Conservation (phyloP, 345 rosid genomes). For the Sisymbrium altissimum region DNA sequence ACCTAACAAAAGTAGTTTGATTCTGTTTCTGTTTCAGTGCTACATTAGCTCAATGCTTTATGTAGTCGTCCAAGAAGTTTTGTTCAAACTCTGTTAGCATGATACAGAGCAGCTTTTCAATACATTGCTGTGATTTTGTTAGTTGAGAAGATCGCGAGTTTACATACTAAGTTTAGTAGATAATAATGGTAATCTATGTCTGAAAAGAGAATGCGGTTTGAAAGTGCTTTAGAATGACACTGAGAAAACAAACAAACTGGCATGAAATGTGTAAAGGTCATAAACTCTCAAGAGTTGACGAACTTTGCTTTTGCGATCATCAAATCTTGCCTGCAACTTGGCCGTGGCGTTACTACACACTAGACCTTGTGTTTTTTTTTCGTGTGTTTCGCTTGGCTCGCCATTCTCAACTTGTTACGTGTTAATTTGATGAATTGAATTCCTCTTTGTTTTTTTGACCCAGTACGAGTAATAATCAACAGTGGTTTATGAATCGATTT, state of each 20-base stretch:
- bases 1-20: too few relatives aligned
- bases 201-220: too few relatives aligned
- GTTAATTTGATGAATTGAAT: conserved; percentile 2
- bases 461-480: background rate
- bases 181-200: too few relatives aligned
- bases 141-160: conserved; percentile 10
- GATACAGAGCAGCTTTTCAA: too few relatives aligned
- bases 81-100: too few relatives aligned
- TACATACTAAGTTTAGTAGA: too few relatives aligned
- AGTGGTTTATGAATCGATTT: background rate
- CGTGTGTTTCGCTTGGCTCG: background rate
- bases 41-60: too few relatives aligned
- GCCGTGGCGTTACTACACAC: background rate
- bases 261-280: background rate
- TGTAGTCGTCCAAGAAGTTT: too few relatives aligned
- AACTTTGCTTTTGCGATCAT: background rate
- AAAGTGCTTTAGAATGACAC: background rate
- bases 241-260: background rate
- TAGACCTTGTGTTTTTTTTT: background rate
- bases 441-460: background rate
- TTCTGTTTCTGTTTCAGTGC: too few relatives aligned
- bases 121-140: background rate
- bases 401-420: background rate
- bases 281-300: background rate
- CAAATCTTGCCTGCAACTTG: conserved; percentile 4